Base-by-base conservation (phyloP, 805 yeast species). In the Candida insectorum region DNA sequence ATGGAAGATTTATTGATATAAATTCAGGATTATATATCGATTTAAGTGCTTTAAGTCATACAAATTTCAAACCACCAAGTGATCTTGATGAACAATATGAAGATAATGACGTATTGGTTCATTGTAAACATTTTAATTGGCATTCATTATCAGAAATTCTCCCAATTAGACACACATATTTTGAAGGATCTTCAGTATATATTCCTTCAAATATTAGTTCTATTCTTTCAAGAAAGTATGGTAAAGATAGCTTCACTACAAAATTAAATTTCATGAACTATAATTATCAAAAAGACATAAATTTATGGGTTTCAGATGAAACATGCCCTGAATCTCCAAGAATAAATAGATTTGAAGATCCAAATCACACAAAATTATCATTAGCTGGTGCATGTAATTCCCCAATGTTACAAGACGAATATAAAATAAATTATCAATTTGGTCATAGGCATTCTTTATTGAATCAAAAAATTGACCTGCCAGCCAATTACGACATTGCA, bases 231-330 rank as follows among this genome's bases (percentile, higher is more conserved):
- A 44, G 60, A 24, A 59, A 62, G 38, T 62, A 62, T 36, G 68
- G 68, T 1, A 31, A 37, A 16, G 49, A 41, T 11, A 54, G 61
- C 4, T 55, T 43, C 41, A 56, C 60, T 21, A 44, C 58, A n/a
- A 54, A 55, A 31, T 30, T 35, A 3, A 40, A 45, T 27, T 61
- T 56, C 40, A 31, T 44, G 13, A 47, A 54, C 26, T 61, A 64
- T 41, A 62, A 65, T 32, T 70, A 56, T 45, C 72, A 66, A 39
- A 34, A 44, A n/a, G 73, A 69, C 36, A 54, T 71, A 31, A 53
- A 56, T 15, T 42, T 71, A 22, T 72, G 77, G 77, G 73, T 72
- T 3, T 62, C 71, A 4, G 67, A 70, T 42, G 47, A 52, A 16
- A 43, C 62, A 6, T 71, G 76, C 47, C 45, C 49, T 24, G 28